phyloP scores from a whole-genome alignment of 2,329 filamentous ascomycete species.

The Cordyceps farinosa region DNA sequence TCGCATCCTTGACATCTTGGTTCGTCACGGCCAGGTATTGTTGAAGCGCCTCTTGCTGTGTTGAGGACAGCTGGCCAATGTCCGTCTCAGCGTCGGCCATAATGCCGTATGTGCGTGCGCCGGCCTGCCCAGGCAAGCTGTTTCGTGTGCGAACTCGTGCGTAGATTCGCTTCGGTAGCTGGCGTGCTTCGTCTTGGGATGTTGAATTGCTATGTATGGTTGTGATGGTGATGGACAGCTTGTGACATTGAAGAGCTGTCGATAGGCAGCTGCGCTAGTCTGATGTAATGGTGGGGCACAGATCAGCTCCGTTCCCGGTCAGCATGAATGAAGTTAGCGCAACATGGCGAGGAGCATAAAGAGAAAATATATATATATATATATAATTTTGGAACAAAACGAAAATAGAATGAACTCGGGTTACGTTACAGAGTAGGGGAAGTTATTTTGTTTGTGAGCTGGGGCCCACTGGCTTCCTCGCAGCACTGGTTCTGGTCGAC shows the following conservation, averaged over 20 bases:
- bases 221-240: not conserved
- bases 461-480: no score
- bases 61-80: constrained; percentile 66
- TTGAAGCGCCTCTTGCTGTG: constrained; percentile 79
- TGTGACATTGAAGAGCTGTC: not conserved
- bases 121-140: not conserved
- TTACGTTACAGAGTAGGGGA: no score
- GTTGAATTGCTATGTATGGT: not conserved
- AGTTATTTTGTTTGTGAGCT: no score
- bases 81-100: constrained; percentile 43
- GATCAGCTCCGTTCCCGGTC: constrained; percentile 2
- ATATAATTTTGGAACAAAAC: no score
- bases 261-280: not conserved
- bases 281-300: constrained; percentile 11
- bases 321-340: no score
- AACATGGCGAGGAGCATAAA: no score
- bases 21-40: constrained; percentile 87
- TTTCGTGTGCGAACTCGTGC: not conserved
- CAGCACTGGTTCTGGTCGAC: no score
- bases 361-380: no score
- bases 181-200: not conserved
- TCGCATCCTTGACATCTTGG: constrained; percentile 71
- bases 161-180: no score
- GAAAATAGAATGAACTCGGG: no score
- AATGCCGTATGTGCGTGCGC: not conserved